Percentiles rank a stretch among this genome's conserved stretches.
These are phyloP conservation scores for Dalbergia cochinchinensis DNA, from an alignment of 306 rosid species.

Conservation along the genomic window DNA sequence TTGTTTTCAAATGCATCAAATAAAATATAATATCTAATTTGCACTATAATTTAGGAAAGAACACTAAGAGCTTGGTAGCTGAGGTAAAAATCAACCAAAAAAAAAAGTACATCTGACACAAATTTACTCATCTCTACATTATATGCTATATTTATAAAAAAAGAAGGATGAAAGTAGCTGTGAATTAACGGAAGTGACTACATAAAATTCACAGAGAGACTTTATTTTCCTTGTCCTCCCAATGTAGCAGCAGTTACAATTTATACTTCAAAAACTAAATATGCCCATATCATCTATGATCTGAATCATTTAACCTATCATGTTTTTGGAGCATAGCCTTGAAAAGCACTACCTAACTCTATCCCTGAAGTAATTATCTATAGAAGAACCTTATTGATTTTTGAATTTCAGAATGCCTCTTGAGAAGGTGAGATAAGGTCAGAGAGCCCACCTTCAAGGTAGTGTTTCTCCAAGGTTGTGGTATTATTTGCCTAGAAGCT, in stretches of 20 bases:
- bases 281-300: constrained; percentile 1
- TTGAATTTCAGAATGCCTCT: too few relatives aligned
- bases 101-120: background rate
- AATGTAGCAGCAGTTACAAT: background rate
- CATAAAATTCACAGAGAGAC: background rate
- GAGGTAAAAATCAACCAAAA: background rate
- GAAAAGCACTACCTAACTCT: constrained; percentile 12
- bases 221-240: background rate
- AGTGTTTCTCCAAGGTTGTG: too few relatives aligned
- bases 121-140: background rate
- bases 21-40: background rate
- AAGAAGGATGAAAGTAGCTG: background rate
- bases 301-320: background rate
- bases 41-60: background rate
- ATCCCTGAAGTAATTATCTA: background rate
- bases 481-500: too few relatives aligned
- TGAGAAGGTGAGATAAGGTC: too few relatives aligned
- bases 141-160: background rate
- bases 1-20: background rate
- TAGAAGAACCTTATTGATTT: background rate
- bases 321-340: constrained; percentile 1
- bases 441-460: too few relatives aligned
- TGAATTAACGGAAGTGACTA: background rate
- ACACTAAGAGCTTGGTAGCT: background rate
- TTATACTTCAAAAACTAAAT: background rate